phyloP scores from a whole-genome alignment of 2,329 filamentous ascomycete genomes.

The Cladorrhinum sp. region DNA sequence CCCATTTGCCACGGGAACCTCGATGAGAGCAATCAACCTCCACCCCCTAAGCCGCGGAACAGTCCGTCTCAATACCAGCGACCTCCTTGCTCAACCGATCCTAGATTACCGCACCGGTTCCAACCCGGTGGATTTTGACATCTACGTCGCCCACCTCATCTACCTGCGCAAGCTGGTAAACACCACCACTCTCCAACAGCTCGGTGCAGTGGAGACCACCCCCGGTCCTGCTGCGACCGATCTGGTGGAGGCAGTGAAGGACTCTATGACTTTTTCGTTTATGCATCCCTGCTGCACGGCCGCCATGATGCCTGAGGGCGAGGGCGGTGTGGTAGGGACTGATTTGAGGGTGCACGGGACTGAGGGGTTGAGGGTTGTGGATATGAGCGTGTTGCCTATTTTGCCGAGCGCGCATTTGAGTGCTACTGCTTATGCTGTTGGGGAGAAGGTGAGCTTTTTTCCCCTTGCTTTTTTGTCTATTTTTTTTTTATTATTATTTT shows the following conservation, averaged over 20 bases:
- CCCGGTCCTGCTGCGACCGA: conserved; percentile 30
- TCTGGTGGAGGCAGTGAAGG: conserved; percentile 9
- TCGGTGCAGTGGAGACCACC: conserved; percentile 35
- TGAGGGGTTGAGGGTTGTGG: conserved; percentile 23
- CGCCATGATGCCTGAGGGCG: conserved; percentile 20
- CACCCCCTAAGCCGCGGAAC: conserved; percentile 28
- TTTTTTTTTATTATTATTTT: too few relatives aligned
- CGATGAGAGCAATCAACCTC: conserved; percentile 26
- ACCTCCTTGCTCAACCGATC: conserved; percentile 34
- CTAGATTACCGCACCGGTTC: conserved; percentile 39
- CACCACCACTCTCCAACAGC: conserved; percentile 26
- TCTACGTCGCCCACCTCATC: conserved; percentile 39
- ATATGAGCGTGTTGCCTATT: conserved; percentile 25
- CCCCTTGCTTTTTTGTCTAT: background rate
- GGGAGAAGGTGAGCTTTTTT: conserved; percentile 19
- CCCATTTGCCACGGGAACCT: conserved; percentile 19
- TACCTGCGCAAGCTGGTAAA: conserved; percentile 23
- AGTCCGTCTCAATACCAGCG: conserved; percentile 26
- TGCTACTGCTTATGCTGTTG: conserved; percentile 25
- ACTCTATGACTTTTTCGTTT: conserved; percentile 10
- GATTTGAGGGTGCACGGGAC: conserved; percentile 24
- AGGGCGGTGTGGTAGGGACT: conserved; percentile 19
- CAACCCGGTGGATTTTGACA: conserved; percentile 51
- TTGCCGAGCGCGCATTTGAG: conserved; percentile 19
- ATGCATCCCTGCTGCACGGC: conserved; percentile 29